Evolutionary conservation across 2,329 filamentous ascomycete genomes (phyloP).

Genomic region (Apiospora arundinis): DNA sequence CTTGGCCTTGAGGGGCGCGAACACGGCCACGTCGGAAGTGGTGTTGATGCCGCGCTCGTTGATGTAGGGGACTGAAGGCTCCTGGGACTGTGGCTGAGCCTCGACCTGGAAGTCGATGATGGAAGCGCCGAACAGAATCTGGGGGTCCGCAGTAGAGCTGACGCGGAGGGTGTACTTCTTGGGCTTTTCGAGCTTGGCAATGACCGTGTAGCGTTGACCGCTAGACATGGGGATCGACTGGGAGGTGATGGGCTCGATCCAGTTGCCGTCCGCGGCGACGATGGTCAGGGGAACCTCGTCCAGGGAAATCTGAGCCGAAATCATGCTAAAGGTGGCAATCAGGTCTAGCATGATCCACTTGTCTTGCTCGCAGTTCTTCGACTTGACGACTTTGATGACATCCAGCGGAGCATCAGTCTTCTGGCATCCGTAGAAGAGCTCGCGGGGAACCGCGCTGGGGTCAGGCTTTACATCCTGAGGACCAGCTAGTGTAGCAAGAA

Average conservation of each 20-base stretch:
- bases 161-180: conserved; percentile 62
- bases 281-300: conserved; percentile 61
- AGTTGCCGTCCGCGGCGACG: conserved; percentile 60
- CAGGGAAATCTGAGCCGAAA: conserved; percentile 53
- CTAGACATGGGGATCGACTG: conserved; percentile 55
- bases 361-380: conserved; percentile 27
- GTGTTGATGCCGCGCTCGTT: conserved; percentile 53
- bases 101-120: conserved; percentile 47
- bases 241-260: conserved; percentile 58
- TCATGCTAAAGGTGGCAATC: conserved; percentile 57
- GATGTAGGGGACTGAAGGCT: conserved; percentile 51
- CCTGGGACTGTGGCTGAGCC: conserved; percentile 35
- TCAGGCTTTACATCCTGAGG: conserved; percentile 34
- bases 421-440: conserved; percentile 54
- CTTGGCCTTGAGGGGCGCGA: conserved; percentile 49
- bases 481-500: conserved; percentile 44
- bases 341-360: conserved; percentile 61
- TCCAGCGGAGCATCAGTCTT: conserved; percentile 51
- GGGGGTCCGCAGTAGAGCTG: conserved; percentile 54
- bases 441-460: conserved; percentile 46
- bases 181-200: conserved; percentile 52
- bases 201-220: conserved; percentile 59
- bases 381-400: conserved; percentile 47
- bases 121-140: conserved; percentile 61
- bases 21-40: conserved; percentile 48